Base-by-base conservation (phyloP, 441 rosid genomes). In the Adansonia grandidieri region DNA sequence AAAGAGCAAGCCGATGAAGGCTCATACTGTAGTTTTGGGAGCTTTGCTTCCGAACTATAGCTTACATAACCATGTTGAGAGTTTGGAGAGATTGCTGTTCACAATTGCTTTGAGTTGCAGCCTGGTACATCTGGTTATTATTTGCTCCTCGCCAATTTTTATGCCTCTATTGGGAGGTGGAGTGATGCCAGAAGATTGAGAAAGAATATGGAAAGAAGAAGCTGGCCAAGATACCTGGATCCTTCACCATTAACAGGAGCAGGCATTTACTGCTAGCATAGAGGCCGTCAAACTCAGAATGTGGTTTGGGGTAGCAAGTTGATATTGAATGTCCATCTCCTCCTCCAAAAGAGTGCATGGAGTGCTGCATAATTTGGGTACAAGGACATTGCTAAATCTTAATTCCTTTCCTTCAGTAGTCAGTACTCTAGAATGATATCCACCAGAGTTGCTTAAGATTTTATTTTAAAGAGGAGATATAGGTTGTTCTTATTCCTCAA, bases 41-140 rank as follows among this genome's bases (percentile, higher is more conserved):
- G 87, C 85, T 69, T 73, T 86, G 83, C 84, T 81, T 79, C 85
- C 69, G 72, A 85, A 87, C 22, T 81, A 80, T 76, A 86, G 81
- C 19, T 51, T 77, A 68, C 86, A 82, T 71, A 78, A 79, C 77
- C 82, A 82, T 77, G 77, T 84, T 73, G 37, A 32, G 83, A 82
- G 76, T 64, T 79, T 67, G 87, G 89, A 54, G 87, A 84, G 65
- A 79, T 84, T 79, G 89, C 85, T 8, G 86, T 84, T 79, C 73
- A 20, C 28, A 83, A 77, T 79, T 86, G 87, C 83, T 80, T 82
- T 75, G 76, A 84, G 53, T 76, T 84, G 79, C 87, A 82, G 75
- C 82, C 83, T 37, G 83, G 77, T 62, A 65, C 77, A 64, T 73
- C 67, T 57, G 86, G 79, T 57, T 82, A 82, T 75, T 56, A 70